Evolutionary conservation across 257 asterid species (phyloP).

Genomic region (Avicennia marina): DNA sequence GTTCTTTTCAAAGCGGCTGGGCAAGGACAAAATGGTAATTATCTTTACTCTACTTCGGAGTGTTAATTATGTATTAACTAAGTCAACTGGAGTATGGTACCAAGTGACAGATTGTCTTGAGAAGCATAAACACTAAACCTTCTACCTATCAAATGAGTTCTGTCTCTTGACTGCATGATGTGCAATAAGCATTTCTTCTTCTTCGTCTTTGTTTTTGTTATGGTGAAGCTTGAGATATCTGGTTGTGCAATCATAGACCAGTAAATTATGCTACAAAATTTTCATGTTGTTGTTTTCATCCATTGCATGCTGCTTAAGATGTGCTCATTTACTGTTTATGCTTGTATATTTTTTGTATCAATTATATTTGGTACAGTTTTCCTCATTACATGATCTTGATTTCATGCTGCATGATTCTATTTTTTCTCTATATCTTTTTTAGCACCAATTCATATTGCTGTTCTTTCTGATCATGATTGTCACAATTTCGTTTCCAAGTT

Average conservation of each 20-base stretch:
- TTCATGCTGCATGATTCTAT: background rate
- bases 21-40: slow-evolving; percentile 44
- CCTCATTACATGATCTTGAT: background rate
- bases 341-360: slow-evolving; percentile 1
- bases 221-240: too few species aligned
- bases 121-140: too few species aligned
- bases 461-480: slow-evolving; percentile 4
- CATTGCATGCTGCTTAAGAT: background rate
- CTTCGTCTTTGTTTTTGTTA: too few species aligned
- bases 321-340: background rate
- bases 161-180: too few species aligned
- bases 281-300: background rate
- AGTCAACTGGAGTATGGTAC: slow-evolving; percentile 1
- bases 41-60: slow-evolving; percentile 9
- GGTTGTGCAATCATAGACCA: too few species aligned
- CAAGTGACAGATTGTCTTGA: background rate
- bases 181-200: too few species aligned
- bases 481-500: slow-evolving; percentile 23
- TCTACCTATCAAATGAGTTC: too few species aligned
- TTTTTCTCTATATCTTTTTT: background rate
- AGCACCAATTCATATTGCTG: background rate
- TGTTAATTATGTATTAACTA: slow-evolving; percentile 1
- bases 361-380: background rate
- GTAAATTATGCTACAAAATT: too few species aligned
- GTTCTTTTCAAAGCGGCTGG: slow-evolving; percentile 79